Conservation (phyloP, 768 basidiomycete species). For the Rhodotorula taiwanensis region DNA sequence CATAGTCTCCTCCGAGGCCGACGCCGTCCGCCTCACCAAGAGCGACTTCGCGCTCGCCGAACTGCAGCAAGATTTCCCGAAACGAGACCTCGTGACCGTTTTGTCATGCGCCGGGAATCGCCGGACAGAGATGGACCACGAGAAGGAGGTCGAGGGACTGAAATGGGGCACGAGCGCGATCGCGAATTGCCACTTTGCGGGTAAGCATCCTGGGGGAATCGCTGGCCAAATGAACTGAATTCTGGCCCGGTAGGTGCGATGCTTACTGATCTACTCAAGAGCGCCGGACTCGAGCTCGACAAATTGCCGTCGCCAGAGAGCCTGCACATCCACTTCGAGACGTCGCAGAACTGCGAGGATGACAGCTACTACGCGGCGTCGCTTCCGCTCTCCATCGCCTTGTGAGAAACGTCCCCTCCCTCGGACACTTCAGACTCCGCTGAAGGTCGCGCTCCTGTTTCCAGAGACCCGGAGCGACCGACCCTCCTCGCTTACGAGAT, state of each 20-base stretch:
- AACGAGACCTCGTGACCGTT: conserved; percentile 50
- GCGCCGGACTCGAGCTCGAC: not conserved
- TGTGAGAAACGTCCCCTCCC: conserved; percentile 10
- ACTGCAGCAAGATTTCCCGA: conserved; percentile 22
- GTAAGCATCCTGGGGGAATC: too few relatives aligned
- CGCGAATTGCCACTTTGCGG: conserved; percentile 8
- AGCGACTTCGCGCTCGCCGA: conserved; percentile 40
- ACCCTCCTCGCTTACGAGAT: conserved; percentile 33
- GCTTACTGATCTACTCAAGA: not conserved
- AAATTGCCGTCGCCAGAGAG: not conserved
- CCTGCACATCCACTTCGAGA: conserved; percentile 28
- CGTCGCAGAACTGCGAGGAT: conserved; percentile 25
- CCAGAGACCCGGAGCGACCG: conserved; percentile 21
- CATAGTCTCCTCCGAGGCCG: not conserved
- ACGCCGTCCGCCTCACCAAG: not conserved
- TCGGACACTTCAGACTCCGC: not conserved
- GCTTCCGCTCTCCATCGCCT: conserved; percentile 8
- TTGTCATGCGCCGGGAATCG: conserved; percentile 49
- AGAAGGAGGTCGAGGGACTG: conserved; percentile 25
- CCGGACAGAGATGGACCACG: conserved; percentile 22
- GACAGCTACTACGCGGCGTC: conserved; percentile 19
- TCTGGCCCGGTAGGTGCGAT: not conserved
- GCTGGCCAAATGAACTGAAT: too few relatives aligned
- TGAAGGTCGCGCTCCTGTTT: not conserved
- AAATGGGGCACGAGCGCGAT: conserved; percentile 20